Conservation (phyloP, 2,329 filamentous ascomycete genomes). For the Trichoderma aggressivum region DNA sequence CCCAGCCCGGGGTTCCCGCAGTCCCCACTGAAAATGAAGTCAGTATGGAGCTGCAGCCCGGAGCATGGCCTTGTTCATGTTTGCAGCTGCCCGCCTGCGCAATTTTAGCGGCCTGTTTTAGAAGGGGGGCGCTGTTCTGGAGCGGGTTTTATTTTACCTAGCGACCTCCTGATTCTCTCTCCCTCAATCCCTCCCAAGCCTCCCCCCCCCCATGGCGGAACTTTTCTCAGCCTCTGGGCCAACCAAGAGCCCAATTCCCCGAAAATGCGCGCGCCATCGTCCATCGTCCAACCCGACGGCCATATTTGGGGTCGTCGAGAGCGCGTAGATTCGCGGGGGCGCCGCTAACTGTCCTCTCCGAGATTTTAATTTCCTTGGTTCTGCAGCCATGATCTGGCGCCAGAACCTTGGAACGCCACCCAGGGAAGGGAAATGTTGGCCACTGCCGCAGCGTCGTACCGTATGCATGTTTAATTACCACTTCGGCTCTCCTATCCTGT, state of each 20-base stretch:
- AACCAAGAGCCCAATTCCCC: slow-evolving; percentile 7
- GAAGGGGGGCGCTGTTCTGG: not conserved
- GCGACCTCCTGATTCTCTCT: slow-evolving; percentile 11
- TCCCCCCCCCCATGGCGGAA: not conserved
- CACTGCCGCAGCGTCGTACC: not conserved
- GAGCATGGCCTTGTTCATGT: slow-evolving; percentile 8
- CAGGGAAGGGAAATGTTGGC: not conserved
- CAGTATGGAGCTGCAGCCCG: slow-evolving; percentile 14
- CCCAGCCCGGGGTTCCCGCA: slow-evolving; percentile 21
- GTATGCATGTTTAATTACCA: slow-evolving; percentile 12
- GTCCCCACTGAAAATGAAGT: slow-evolving; percentile 16
- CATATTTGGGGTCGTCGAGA: not conserved
- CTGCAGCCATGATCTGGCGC: slow-evolving; percentile 5
- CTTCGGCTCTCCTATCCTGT: not conserved
- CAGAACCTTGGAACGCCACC: slow-evolving; percentile 12
- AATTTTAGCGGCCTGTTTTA: slow-evolving; percentile 4
- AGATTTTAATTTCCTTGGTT: slow-evolving; percentile 11
- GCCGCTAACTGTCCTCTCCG: slow-evolving; percentile 2
- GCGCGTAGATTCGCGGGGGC: slow-evolving; percentile 8
- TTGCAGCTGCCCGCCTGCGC: not conserved
- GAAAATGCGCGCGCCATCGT: not conserved
- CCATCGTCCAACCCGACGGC: not conserved
- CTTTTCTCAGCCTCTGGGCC: slow-evolving; percentile 5
- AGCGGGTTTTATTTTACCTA: not conserved
- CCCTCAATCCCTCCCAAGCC: not conserved